Evolutionary conservation across 1,284 basidiomycete species (phyloP), one percentile per base, ranked within the genome.

Genomic region (Apiotrichum gamsii): DNA sequence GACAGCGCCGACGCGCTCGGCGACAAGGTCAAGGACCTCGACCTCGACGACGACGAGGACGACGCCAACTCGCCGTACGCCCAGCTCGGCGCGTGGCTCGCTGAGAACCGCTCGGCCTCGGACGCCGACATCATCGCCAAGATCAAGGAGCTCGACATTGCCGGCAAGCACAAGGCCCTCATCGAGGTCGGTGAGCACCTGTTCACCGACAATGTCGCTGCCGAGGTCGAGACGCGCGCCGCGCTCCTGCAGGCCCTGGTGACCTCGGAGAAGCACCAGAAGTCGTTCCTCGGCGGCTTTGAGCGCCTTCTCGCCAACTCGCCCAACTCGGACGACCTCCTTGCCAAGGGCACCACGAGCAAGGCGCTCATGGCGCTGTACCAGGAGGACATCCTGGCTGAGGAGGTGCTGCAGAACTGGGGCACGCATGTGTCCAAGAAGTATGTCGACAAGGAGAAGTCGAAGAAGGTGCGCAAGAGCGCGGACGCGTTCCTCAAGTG

Each of bases 351-450:
- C 13, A 51, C 55, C 3, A 62, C 61, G 16, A 60, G 67, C 40
- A 97, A 97, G 75, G 84, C 95, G 55, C 80, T 99, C 55, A 97
- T 98, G 94, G 82, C 74, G 11, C 80, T 95, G 59, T 99, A 97
- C 74, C 93, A 98, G 73, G 80, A 78, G 39, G 94, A 98, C 61
- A 77, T 96, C 18, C 75, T 99, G 38, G 91, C 96, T 16, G 94
- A 99, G 71, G 90, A 90, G 24, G 79, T 95, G 15, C 78, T 91
- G 54, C 82, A 79, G 41, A 83, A 91, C 58, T 98, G 93, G 93
- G 93, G 91, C 25, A 96, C 89, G 6, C 94, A 97, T 65, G 90
- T 95, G 61, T 89, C 85, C 74, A 95, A 90, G 78, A 96, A 98
- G 78, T 97, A 95, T 69, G 90, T 94, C 48, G 88, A 94, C 74